Base-by-base conservation (phyloP, 2,329 filamentous ascomycete species). In the Diaporthe capsici region DNA sequence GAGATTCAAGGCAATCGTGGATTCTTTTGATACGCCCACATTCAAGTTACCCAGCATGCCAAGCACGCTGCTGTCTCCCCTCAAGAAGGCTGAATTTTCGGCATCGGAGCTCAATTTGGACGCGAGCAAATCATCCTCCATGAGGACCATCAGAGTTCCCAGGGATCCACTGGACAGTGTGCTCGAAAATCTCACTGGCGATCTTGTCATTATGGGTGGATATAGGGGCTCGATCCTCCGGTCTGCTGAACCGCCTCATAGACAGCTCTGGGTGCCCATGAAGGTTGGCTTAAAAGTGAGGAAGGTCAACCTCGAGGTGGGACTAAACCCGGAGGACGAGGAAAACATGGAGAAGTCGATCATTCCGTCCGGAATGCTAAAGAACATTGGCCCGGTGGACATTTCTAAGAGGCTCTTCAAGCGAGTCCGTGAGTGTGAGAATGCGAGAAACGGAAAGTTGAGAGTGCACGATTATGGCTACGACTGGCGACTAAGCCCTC, bases 261-360 rank as follows among this genome's bases (percentile, higher is more conserved):
- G 95, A n/a, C 95, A 98, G 82, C 86, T 98, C 0, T 98, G 96
- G 96, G 94, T 97, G 2, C 96, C 96, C 0, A 93, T 98, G 81
- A 98, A 98, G 84, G 93, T 98, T 39, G 96, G 96, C 1, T 86
- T 98, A 70, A 98, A 98, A 79, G 90, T 98, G 77, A 93, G 96
- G 73, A 98, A 97, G 82, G 96, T 96, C 2, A 95, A 98, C 82
- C 88, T 98, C 5, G 95, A 98, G 82, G 93, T 98, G 13, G 96
- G 95, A 0, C 85, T 98, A 6, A 90, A 94, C 20, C 91, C 91
- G 2, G 93, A 95, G 79, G 96, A 97, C 74, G 96, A 98, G 81
- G 93, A 95, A 79, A 89, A 86, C 7, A 97, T 97, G 92, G 92
- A 94, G 78, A 90, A 97, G 75, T 92, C 88, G n/a, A 95, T 98